phyloP scores from a whole-genome alignment of 257 asterid genomes.

The Sherardia arvensis region DNA sequence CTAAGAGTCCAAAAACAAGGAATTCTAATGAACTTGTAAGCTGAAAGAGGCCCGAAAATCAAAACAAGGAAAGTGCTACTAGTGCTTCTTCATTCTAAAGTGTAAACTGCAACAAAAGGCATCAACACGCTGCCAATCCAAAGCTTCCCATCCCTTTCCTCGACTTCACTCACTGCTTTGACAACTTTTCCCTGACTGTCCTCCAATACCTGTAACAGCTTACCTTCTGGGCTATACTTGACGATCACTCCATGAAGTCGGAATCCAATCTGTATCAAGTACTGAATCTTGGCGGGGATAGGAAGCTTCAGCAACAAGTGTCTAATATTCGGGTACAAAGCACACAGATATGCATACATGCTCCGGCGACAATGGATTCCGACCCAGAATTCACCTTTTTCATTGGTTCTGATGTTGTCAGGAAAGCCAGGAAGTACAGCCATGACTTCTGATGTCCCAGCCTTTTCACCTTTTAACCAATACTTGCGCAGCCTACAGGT shows the following conservation, averaged over 20 bases:
- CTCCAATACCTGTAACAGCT: constrained; percentile 54
- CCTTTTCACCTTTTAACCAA: constrained; percentile 86
- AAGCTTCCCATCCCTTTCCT: constrained; percentile 85
- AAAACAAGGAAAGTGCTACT: too few species aligned
- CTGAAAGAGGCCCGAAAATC: background rate
- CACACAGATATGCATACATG: constrained; percentile 46
- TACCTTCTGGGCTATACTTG: constrained; percentile 79
- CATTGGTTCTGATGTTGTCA: constrained; percentile 73
- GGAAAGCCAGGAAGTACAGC: constrained; percentile 77
- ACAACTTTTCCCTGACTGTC: constrained; percentile 81
- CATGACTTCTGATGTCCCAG: constrained; percentile 53
- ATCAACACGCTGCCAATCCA: constrained; percentile 94
- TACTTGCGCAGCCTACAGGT: constrained; percentile 50
- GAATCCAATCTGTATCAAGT: constrained; percentile 73
- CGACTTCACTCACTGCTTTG: constrained; percentile 75
- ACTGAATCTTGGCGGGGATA: constrained; percentile 51
- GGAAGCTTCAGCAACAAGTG: constrained; percentile 62
- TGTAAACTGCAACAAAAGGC: constrained; percentile 69
- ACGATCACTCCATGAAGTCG: constrained; percentile 44
- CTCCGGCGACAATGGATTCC: constrained; percentile 68
- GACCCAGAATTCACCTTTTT: constrained; percentile 85
- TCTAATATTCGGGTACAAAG: constrained; percentile 39
- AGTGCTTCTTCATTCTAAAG: constrained; percentile 24
- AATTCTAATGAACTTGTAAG: background rate
- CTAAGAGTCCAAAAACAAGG: background rate